Evolutionary conservation across 2,329 filamentous ascomycete species (phyloP), one percentile per base, ranked within the genome.

Genomic region (Colletotrichum kahawae): DNA sequence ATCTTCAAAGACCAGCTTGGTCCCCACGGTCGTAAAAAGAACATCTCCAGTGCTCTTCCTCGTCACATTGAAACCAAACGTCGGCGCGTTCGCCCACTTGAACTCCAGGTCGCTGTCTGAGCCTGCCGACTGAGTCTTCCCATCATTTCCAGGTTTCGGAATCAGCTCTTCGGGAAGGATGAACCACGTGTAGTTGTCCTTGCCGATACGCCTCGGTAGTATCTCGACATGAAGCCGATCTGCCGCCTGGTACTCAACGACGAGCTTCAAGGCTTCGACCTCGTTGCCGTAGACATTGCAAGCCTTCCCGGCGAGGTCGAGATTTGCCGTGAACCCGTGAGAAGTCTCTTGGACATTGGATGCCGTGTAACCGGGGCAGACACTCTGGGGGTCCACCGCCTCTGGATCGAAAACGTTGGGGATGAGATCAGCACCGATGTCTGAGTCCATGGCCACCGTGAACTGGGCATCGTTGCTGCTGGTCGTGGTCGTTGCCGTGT

Each of bases 271-370:
- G 6, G 89, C 85, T 29, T 92, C 88, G 33, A 97, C 86, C 80
- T 97, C 95, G 9, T 89, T 93, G 0, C 95, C 95, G 77, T 96
- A 97, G 27, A 92, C 90, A 82, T 96, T 94, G 86, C 95, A 97
- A 7, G 93, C 87, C 12, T 87, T 79, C 0, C 94, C 95, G 9
- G 93, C 93, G 13, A 97, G 88, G 4, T 84, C 88, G 63, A 98
- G 87, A 77, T 93, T 89, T 2, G 95, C 95, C 1, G 90, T 94
- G 68, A 97, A 84, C 10, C 91, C 91, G 65, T 85, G 86, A 43
- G 82, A 80, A 0, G 85, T 90, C 66, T 87, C 83, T 67, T 86
- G 82, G 16, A 95, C 87, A 80, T 93, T 91, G 21, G 88, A 89
- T 3, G 93, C 93, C 33, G 81, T 87, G 84, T 95, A 95, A 16